These are phyloP conservation scores for Colletotrichum australisinense DNA, from an alignment of 2,329 filamentous ascomycete genomes.

Conservation along the genomic window DNA sequence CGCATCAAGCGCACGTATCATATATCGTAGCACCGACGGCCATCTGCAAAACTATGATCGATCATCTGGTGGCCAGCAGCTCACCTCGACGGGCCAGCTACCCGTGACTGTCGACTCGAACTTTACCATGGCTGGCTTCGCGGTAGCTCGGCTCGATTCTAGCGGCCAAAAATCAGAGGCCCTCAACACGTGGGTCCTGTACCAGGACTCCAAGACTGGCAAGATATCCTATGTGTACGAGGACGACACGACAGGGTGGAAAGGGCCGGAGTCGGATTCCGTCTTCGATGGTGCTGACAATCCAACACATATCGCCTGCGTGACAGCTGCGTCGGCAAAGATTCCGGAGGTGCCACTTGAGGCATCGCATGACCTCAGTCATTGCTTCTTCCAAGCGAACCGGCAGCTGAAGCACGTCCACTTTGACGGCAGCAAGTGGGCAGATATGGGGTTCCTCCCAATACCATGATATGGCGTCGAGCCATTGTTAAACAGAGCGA, in stretches of 20 bases:
- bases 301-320: slow-evolving; percentile 30
- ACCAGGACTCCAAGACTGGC: slow-evolving; percentile 38
- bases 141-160: slow-evolving; percentile 27
- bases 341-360: slow-evolving; percentile 13
- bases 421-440: slow-evolving; percentile 30
- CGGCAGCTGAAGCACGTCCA: slow-evolving; percentile 24
- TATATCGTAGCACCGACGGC: slow-evolving; percentile 24
- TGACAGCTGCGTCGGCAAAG: slow-evolving; percentile 25
- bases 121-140: slow-evolving; percentile 38
- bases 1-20: slow-evolving; percentile 18
- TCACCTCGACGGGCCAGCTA: slow-evolving; percentile 7
- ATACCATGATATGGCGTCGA: not conserved
- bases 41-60: slow-evolving; percentile 22
- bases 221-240: slow-evolving; percentile 37
- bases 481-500: not conserved
- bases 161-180: slow-evolving; percentile 15
- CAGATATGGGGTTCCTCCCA: slow-evolving; percentile 17
- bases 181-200: slow-evolving; percentile 40
- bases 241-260: slow-evolving; percentile 35
- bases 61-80: slow-evolving; percentile 6
- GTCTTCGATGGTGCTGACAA: slow-evolving; percentile 29
- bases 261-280: slow-evolving; percentile 25
- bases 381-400: slow-evolving; percentile 32
- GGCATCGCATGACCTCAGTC: slow-evolving; percentile 23
- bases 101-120: slow-evolving; percentile 31